Base-by-base conservation (phyloP, 352 stramenopile species). In the Phytophthora chlamydospora region DNA sequence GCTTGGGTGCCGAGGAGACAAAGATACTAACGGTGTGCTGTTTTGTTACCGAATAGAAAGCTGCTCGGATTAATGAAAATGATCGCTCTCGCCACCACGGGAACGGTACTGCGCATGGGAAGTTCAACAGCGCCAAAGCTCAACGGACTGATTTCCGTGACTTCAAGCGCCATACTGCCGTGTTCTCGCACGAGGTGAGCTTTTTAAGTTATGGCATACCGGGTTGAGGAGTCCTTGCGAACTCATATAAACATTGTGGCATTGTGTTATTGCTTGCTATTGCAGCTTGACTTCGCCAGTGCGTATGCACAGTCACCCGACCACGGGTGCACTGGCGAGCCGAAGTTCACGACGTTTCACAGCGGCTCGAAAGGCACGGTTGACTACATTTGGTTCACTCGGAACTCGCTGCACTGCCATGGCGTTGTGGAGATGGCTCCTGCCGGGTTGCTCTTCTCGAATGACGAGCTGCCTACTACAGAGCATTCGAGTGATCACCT, bases 321-420 rank as follows among this genome's bases (percentile, higher is more conserved):
- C 36, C 42, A 66, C 8, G 21, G 40, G 3, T 77, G 68, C 51
- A 91, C 79, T 4, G 82, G 82, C 14, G 82, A 91, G 43, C 82
- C 82, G 12, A 87, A 88, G 68, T 89, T 86, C 45, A 91, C 82
- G 51, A 88, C 79, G 29, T 89, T 88, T 59, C 82, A 91, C 56
- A 75, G 66, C 13, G 64, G 69, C 34, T 78, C 73, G 35, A 89
- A 89, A 40, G 63, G 52, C 21, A 69, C 82, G 5, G 82, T 91
- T 29, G 82, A 91, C 72, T 91, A 91, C 66, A 75, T 91, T 36
- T 91, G 82, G 82, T 89, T 74, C 66, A 76, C 79, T 24, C 58
- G 34, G 1, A 66, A 64, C 50, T 75, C 72, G 7, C 19, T 88
- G 24, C 71, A 80, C 45, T 91, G 82, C 50, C 76, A 85, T 33